phyloP scores from a whole-genome alignment of 202 grass and related monocot genomes.

The Zizania palustris region DNA sequence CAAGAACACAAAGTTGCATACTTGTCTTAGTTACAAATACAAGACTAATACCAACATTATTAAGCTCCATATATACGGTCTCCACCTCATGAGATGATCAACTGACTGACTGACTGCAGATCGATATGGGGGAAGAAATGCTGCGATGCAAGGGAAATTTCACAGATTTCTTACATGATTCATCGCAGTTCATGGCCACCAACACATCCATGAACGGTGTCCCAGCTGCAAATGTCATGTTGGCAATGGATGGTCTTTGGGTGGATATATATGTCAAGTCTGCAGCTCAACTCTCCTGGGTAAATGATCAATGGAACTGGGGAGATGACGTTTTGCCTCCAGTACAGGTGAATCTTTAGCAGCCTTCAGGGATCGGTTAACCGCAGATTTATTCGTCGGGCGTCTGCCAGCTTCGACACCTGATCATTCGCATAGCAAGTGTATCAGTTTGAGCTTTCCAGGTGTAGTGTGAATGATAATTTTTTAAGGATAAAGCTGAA shows the following conservation, averaged over 20 bases:
- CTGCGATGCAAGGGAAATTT: background rate
- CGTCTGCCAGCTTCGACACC: slow-evolving; percentile 42
- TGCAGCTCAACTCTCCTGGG: slow-evolving; percentile 46
- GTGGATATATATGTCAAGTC: slow-evolving; percentile 37
- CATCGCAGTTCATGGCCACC: too few species aligned
- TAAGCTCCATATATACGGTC: slow-evolving; percentile 1
- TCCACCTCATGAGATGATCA: background rate
- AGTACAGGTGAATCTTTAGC: slow-evolving; percentile 13
- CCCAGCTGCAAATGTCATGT: background rate
- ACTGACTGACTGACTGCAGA: background rate
- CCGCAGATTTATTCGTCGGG: slow-evolving; percentile 9
- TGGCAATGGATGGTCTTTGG: background rate
- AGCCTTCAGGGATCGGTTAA: slow-evolving; percentile 35
- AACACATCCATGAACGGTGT: slow-evolving; percentile 22
- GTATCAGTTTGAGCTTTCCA: slow-evolving; percentile 8
- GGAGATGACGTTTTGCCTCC: slow-evolving; percentile 35
- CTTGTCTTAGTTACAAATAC: slow-evolving; percentile 8
- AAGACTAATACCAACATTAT: slow-evolving; percentile 5
- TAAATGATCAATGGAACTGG: slow-evolving; percentile 33
- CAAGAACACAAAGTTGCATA: background rate
- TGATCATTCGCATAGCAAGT: slow-evolving; percentile 26
- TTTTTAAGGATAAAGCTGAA: background rate
- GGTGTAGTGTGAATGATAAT: background rate
- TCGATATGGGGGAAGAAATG: background rate
- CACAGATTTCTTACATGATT: background rate